Evolutionary conservation across 2,329 filamentous ascomycete genomes (phyloP).

Genomic region (Fusarium tupiense): DNA sequence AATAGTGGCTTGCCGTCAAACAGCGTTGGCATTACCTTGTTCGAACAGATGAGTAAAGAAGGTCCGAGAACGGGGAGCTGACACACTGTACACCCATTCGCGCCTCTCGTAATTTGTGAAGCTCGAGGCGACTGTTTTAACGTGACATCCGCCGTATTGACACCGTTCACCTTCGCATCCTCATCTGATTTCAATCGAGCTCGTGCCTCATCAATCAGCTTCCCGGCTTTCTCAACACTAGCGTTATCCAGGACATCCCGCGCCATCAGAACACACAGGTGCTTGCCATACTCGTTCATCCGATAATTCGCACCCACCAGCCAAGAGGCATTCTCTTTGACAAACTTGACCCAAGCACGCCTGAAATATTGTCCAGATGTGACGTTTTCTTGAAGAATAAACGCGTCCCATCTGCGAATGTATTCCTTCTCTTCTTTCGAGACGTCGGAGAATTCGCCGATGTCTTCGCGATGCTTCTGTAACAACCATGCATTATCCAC

Average conservation of each 20-base stretch:
- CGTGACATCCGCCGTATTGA: constrained; percentile 22
- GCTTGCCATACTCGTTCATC: constrained; percentile 65
- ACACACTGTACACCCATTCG: constrained; percentile 59
- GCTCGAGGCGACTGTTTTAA: constrained; percentile 46
- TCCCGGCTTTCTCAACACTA: constrained; percentile 55
- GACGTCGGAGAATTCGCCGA: constrained; percentile 67
- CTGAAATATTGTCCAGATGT: constrained; percentile 63
- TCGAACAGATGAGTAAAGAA: constrained; percentile 59
- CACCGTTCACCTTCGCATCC: constrained; percentile 14
- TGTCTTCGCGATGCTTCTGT: constrained; percentile 67
- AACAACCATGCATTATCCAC: constrained; percentile 65
- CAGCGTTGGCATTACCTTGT: constrained; percentile 53
- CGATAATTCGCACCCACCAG: constrained; percentile 59
- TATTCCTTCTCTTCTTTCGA: constrained; percentile 65
- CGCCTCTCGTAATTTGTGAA: constrained; percentile 53
- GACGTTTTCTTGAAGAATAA: constrained; percentile 61
- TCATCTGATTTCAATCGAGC: constrained; percentile 33
- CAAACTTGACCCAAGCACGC: constrained; percentile 62
- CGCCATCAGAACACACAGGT: constrained; percentile 61
- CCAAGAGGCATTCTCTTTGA: constrained; percentile 62
- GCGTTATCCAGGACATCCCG: constrained; percentile 58
- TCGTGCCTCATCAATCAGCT: constrained; percentile 56
- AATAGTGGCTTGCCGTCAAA: constrained; percentile 14
- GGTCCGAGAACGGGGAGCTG: constrained; percentile 59
- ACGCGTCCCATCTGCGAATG: constrained; percentile 67